These are phyloP conservation scores for Aspergillus diversus DNA, from an alignment of 495 filamentous ascomycete species.

Conservation along the genomic window DNA sequence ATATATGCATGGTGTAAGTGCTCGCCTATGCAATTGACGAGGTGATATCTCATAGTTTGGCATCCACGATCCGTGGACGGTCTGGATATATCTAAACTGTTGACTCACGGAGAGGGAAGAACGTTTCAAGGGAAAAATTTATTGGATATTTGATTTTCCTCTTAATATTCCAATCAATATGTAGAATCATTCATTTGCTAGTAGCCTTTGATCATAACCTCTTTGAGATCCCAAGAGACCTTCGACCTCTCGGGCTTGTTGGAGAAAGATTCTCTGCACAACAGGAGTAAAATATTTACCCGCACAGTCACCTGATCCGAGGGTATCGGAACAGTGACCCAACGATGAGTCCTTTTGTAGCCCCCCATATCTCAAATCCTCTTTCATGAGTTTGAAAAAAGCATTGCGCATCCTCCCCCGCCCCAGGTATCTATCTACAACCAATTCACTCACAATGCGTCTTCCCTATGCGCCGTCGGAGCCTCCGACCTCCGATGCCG, in stretches of 20 bases:
- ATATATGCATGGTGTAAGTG: not conserved
- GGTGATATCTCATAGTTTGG: too few species aligned
- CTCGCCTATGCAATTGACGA: too few species aligned
- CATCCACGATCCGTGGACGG: too few species aligned
- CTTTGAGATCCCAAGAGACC: too few species aligned
- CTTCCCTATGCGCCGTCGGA: constrained; percentile 64
- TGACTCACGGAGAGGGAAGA: too few species aligned
- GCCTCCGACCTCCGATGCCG: constrained; percentile 34
- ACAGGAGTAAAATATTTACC: constrained; percentile 3
- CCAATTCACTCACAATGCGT: constrained; percentile 56
- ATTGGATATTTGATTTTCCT: not conserved
- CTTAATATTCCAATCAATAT: not conserved
- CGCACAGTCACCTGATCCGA: constrained; percentile 8
- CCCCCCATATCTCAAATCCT: not conserved
- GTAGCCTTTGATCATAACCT: too few species aligned
- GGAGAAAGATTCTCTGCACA: not conserved
- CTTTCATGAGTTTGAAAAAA: constrained; percentile 2
- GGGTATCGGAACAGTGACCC: constrained; percentile 1
- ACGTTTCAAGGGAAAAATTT: not conserved
- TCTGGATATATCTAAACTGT: too few species aligned
- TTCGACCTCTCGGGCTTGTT: not conserved
- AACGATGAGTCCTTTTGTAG: not conserved
- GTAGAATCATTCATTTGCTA: not conserved
- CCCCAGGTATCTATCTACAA: constrained; percentile 7
- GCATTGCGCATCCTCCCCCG: not conserved